A percentile compares a stretch with the other conserved stretches of the same genome.
Evolutionary conservation across 306 rosid species (phyloP).

Genomic region (Cajanus cajan): DNA sequence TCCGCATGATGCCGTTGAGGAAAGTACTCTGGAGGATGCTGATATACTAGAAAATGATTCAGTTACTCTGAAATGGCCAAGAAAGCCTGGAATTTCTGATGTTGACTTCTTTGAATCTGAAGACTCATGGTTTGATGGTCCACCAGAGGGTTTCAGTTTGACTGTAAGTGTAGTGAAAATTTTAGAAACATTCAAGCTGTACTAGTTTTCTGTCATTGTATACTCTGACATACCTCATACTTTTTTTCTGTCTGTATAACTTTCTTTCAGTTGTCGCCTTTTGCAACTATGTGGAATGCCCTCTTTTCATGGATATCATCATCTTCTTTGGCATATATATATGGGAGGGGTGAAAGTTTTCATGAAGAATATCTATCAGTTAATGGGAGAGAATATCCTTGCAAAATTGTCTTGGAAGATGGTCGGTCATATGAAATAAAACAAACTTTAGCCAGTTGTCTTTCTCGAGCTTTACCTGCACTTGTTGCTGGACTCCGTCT

Average conservation of each 20-base stretch:
- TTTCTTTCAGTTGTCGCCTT: slow-evolving; percentile 74
- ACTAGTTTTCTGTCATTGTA: slow-evolving; percentile 16
- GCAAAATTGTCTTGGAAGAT: slow-evolving; percentile 65
- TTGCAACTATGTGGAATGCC: slow-evolving; percentile 83
- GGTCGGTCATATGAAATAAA: slow-evolving; percentile 92
- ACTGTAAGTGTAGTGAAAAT: slow-evolving; percentile 45
- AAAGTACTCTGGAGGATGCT: slow-evolving; percentile 26
- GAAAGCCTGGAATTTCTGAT: slow-evolving; percentile 53
- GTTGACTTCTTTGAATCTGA: slow-evolving; percentile 64
- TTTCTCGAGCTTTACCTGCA: slow-evolving; percentile 80
- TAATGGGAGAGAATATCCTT: slow-evolving; percentile 70
- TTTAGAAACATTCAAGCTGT: slow-evolving; percentile 1
- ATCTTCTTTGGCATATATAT: slow-evolving; percentile 78
- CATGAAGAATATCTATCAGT: slow-evolving; percentile 72
- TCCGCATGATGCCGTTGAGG: slow-evolving; percentile 44
- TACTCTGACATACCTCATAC: slow-evolving; percentile 4
- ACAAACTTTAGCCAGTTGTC: slow-evolving; percentile 77
- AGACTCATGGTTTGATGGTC: slow-evolving; percentile 80
- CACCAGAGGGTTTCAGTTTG: slow-evolving; percentile 83
- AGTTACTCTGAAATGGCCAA: slow-evolving; percentile 62
- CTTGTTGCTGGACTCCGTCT: slow-evolving; percentile 70
- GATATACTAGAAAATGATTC: slow-evolving; percentile 52
- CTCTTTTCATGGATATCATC: slow-evolving; percentile 80
- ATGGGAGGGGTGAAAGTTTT: slow-evolving; percentile 79
- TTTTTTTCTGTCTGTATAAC: neutral